Evolutionary conservation across 2,329 filamentous ascomycete genomes (phyloP), one percentile per base, ranked within the genome.

Genomic region (Nannizziopsis arthrosporioides): DNA sequence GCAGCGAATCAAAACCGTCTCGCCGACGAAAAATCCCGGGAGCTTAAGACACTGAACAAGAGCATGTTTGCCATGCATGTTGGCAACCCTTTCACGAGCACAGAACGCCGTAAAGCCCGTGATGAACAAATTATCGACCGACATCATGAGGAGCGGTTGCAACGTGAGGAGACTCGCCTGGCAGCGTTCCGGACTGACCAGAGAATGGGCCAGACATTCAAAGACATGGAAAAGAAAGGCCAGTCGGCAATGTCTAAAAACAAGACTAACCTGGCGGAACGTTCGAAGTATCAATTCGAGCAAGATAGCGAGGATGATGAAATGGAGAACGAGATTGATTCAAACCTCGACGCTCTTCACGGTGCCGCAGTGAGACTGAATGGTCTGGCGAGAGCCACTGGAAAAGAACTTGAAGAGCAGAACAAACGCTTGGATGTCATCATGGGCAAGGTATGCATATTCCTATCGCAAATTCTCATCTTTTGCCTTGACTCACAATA

Each of bases 61-160:
- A 88, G 82, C 70, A 94, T 95, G 87, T 94, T 94, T 60, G 84
- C 85, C 4, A 77, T 89, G 17, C 83, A 88, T 59, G 81, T 89
- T 19, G 73, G 73, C 46, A 87, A 87, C 57, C 83, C 83, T 0
- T 86, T 94, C 62, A 92, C 85, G 0, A 79, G 78, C 11, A 79
- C 77, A 53, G 76, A 75, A 55, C 76, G 82, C 39, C 76, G 75
- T 22, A 72, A 74, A 47, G 78, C 77, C 49, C 75, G 78, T 36
- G 85, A 92, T 54, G 73, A 82, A 44, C 73, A 78, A 47, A 76
- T 85, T 39, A 71, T 93, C 59, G 78, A 82, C 40, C 81, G 81
- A 40, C 75, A 80, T 54, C 70, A 71, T 22, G 59, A 66, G 9
- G 77, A 81, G 56, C 73, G 78, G n/a, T 70, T 71, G 22, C 65